Evolutionary conservation across 129 eudicot genomes (phyloP), one percentile per base, ranked within the genome.

Genomic region (Saussurea involucrata): DNA sequence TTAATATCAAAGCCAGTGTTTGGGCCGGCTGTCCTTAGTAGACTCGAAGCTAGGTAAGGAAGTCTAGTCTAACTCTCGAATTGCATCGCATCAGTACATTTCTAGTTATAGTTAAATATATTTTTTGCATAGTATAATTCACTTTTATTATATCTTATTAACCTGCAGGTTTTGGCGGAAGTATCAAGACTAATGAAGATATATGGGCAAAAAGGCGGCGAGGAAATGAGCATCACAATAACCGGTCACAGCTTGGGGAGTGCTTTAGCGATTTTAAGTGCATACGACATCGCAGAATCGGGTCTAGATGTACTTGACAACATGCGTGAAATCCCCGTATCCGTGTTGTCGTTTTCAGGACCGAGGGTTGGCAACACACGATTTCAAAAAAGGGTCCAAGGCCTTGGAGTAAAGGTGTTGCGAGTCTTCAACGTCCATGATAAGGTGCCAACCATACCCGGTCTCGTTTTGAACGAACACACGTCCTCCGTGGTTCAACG

Each of bases 191-290:
- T 85, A 83, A 74, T 42, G 3, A 76, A 80, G 4, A 74, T 57
- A 15, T 83, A 85, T 24, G 40, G 17, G 6, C 25, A 55, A 73
- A 74, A 53, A 69, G 46, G 81, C n/a, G 46, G 81, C 8, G 88
- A 85, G 81, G 83, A 85, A 28, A 42, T 81, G 67, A 88, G 86
- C 77, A 85, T 88, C 32, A 88, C 90, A 4, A 74, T 88, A 18
- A 81, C 88, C 12, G 93, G 93, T 2, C 93, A 88, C 22, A 88
- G 93, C 76, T 74, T 88, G 42, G 93, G 90, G 1, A 78, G 93
- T 22, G 85, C 90, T 1, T 69, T 88, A 34, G 88, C 93, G 24
- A 72, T 78, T 69, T 42, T 88, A 55, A 83, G 72, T 21, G 90
- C 85, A n/a, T 88, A 88, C 49, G 90, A 88, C 68, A 78, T 88